phyloP scores from a whole-genome alignment of 345 rosid species.

The Populus tremula region DNA sequence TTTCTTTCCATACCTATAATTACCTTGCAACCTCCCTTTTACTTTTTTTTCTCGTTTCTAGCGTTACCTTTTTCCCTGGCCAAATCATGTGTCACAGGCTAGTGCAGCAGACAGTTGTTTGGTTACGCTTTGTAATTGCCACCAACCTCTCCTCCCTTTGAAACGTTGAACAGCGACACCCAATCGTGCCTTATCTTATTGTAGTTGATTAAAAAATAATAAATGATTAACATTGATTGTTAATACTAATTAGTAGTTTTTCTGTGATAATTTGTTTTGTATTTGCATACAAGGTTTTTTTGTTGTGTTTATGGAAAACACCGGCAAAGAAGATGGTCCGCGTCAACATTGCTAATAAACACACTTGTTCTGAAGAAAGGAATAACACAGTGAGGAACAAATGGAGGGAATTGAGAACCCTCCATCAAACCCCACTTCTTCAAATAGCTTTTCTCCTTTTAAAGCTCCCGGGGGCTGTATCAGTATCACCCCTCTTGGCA shows the following conservation, averaged over 20 bases:
- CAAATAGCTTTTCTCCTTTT: slow-evolving; percentile 10
- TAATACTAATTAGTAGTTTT: not conserved
- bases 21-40: slow-evolving; percentile 35
- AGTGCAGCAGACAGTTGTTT: slow-evolving; percentile 27
- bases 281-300: not conserved
- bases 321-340: not conserved
- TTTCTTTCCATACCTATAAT: slow-evolving; percentile 44
- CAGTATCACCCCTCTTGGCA: slow-evolving; percentile 4
- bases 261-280: not conserved
- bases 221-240: no score
- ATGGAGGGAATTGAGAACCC: not conserved
- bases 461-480: not conserved
- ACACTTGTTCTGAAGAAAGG: slow-evolving; percentile 3
- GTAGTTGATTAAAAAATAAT: no score
- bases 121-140: slow-evolving; percentile 24
- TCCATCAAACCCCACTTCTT: slow-evolving; percentile 16
- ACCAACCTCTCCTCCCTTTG: slow-evolving; percentile 11
- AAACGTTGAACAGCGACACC: not conserved
- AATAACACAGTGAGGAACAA: not conserved
- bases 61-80: slow-evolving; percentile 40
- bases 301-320: not conserved
- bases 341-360: not conserved
- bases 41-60: slow-evolving; percentile 31
- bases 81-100: slow-evolving; percentile 59
- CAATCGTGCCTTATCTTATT: not conserved